These are phyloP conservation scores for Carpinus fangiana DNA, from an alignment of 306 rosid genomes.

Conservation along the genomic window DNA sequence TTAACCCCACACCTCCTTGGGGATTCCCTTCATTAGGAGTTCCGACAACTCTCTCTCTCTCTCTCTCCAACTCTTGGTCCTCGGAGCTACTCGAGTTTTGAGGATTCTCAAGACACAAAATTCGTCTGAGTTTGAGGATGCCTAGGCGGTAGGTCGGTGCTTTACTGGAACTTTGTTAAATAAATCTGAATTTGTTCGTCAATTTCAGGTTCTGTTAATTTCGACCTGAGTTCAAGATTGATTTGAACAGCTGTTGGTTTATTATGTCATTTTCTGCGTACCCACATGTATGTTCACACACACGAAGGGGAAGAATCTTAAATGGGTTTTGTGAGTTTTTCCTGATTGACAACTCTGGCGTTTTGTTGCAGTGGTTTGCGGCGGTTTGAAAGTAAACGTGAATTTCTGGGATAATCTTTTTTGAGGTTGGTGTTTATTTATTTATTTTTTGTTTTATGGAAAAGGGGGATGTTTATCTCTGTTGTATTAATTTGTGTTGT, in stretches of 20 bases:
- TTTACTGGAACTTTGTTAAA: not conserved
- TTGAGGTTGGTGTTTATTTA: not conserved
- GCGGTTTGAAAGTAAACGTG: not conserved
- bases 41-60: not conserved
- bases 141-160: slow-evolving; percentile 2
- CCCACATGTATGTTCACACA: not conserved
- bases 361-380: slow-evolving; percentile 4
- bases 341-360: slow-evolving; percentile 20
- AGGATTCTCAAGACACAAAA: not conserved
- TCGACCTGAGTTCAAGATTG: not conserved
- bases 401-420: not conserved
- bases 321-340: not conserved
- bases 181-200: slow-evolving; percentile 1
- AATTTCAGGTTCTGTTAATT: not conserved
- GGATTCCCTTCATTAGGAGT: not conserved
- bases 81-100: not conserved
- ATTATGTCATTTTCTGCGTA: not conserved
- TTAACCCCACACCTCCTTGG: not conserved
- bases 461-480: not conserved
- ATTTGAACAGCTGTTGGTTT: not conserved
- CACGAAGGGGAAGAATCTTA: slow-evolving; percentile 2
- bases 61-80: not conserved
- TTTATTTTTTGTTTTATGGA: not conserved
- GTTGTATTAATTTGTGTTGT: not conserved
- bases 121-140: not conserved